phyloP scores from a whole-genome alignment of 345 rosid genomes.

The Moringa oleifera region DNA sequence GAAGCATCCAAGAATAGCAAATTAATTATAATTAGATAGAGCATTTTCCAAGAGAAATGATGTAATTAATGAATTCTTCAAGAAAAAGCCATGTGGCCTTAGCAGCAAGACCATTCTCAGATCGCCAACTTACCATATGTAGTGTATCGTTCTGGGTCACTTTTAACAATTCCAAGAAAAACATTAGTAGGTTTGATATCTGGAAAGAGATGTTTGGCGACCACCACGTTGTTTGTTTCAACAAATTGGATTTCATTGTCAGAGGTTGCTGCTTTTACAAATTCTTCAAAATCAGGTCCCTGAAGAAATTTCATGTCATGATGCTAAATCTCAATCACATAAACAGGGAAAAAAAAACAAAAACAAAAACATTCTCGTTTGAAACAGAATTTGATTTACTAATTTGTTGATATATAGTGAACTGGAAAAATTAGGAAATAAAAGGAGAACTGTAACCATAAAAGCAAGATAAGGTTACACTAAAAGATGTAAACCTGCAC shows the following conservation, averaged over 20 bases:
- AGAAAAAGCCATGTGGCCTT: background rate
- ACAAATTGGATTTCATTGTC: slow-evolving; percentile 73
- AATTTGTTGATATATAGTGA: background rate
- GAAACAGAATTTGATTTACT: background rate
- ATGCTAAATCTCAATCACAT: background rate
- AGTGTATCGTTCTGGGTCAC: slow-evolving; percentile 71
- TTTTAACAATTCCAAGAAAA: slow-evolving; percentile 74
- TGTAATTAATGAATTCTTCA: background rate
- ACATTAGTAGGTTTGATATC: slow-evolving; percentile 25
- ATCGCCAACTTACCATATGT: slow-evolving; percentile 51
- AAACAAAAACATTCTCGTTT: background rate
- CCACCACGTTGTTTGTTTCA: slow-evolving; percentile 36
- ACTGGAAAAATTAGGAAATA: background rate
- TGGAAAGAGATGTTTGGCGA: slow-evolving; percentile 61
- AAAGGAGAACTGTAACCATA: background rate
- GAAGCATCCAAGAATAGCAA: too few relatives aligned
- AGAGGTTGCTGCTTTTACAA: slow-evolving; percentile 57
- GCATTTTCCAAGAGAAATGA: background rate
- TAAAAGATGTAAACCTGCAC: background rate
- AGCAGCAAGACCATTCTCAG: background rate
- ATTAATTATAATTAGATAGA: too few relatives aligned
- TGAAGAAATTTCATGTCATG: slow-evolving; percentile 16
- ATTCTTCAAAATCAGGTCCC: slow-evolving; percentile 66
- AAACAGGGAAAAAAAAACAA: background rate
- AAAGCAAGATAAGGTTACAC: too few relatives aligned